Conservation (phyloP, 176 grass and related monocot genomes). For the Ensete ventricosum region DNA sequence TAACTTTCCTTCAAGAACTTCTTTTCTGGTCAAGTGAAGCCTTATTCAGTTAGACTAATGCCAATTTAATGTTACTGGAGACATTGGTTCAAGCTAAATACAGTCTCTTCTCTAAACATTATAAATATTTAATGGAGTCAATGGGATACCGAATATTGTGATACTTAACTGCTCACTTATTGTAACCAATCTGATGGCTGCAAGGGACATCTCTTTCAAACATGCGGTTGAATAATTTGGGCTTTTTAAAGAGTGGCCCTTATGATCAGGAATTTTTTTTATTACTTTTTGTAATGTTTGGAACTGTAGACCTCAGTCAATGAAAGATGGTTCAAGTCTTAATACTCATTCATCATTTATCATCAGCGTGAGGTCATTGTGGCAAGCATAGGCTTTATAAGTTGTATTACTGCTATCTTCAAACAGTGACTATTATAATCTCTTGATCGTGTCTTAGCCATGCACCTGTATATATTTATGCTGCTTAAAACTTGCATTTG, state of each 20-base stretch:
- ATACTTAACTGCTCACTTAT: too few relatives aligned
- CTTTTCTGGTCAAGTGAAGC: neutral
- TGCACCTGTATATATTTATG: neutral
- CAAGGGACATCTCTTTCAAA: too few relatives aligned
- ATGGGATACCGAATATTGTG: too few relatives aligned
- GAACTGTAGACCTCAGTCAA: neutral
- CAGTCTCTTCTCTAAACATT: too few relatives aligned
- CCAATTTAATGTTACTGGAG: too few relatives aligned
- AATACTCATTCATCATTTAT: neutral
- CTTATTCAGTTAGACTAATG: neutral
- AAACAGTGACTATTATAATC: neutral
- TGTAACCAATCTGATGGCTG: too few relatives aligned
- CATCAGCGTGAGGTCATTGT: neutral
- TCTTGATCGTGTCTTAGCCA: neutral
- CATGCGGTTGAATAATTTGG: too few relatives aligned
- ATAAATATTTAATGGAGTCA: too few relatives aligned
- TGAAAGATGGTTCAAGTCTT: neutral
- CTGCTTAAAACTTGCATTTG: neutral
- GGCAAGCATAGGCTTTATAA: neutral
- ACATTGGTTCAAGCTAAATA: too few relatives aligned
- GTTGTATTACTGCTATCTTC: neutral
- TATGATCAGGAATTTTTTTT: too few relatives aligned
- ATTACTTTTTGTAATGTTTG: neutral
- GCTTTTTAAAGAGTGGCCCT: too few relatives aligned
- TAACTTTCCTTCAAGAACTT: neutral